phyloP scores from a whole-genome alignment of 768 basidiomycete species.

The Sarcodon aspratus region DNA sequence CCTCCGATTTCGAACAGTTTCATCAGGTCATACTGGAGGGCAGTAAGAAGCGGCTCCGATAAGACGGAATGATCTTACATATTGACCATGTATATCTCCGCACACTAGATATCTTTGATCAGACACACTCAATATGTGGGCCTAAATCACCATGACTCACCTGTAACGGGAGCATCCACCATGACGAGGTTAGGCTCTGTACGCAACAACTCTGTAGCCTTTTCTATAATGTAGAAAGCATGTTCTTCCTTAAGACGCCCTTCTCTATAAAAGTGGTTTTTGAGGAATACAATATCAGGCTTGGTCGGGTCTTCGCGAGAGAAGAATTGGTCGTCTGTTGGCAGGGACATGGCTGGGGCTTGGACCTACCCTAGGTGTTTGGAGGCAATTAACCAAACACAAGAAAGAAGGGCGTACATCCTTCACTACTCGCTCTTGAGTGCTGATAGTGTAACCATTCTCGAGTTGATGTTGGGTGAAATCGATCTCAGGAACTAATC shows the following conservation, averaged over 20 bases:
- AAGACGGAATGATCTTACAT: conserved; percentile 43
- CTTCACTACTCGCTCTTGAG: conserved; percentile 92
- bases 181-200: conserved; percentile 83
- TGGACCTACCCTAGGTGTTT: conserved; percentile 57
- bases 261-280: conserved; percentile 98
- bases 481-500: conserved; percentile 55
- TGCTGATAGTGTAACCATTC: conserved; percentile 84
- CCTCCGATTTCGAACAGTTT: conserved; percentile 72
- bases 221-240: conserved; percentile 86
- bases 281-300: conserved; percentile 92
- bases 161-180: conserved; percentile 97
- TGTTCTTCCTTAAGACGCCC: conserved; percentile 91
- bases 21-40: conserved; percentile 59
- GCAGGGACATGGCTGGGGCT: conserved; percentile 90
- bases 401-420: conserved; percentile 46
- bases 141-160: conserved; percentile 28
- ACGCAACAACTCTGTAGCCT: conserved; percentile 73
- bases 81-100: conserved; percentile 99
- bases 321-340: conserved; percentile 92
- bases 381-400: background rate
- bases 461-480: conserved; percentile 90
- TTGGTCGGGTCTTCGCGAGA: conserved; percentile 74
- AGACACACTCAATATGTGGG: too few species aligned
- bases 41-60: conserved; percentile 2
- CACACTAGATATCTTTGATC: conserved; percentile 29